These are phyloP conservation scores for Barnettozyma sucrosica DNA, from an alignment of 805 yeast genomes.

Conservation along the genomic window DNA sequence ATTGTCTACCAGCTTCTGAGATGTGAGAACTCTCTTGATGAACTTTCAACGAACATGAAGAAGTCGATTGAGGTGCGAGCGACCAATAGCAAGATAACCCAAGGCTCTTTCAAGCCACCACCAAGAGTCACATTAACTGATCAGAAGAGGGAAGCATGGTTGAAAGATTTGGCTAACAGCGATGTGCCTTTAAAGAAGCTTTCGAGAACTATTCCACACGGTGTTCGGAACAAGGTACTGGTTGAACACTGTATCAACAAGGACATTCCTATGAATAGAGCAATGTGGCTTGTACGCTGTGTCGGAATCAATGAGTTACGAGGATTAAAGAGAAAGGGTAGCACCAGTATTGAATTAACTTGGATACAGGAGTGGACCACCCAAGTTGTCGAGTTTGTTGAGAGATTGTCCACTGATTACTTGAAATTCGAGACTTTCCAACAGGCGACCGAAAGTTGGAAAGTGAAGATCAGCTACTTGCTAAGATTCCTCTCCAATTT, in stretches of 20 bases:
- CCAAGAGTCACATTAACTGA: slow-evolving; percentile 89
- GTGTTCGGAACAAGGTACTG: slow-evolving; percentile 66
- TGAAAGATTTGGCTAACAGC: slow-evolving; percentile 69
- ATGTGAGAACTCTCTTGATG: slow-evolving; percentile 36
- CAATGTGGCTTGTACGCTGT: slow-evolving; percentile 87
- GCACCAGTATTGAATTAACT: slow-evolving; percentile 39
- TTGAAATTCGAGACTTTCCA: slow-evolving; percentile 29
- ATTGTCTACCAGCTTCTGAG: slow-evolving; percentile 33
- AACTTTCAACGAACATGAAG: slow-evolving; percentile 42
- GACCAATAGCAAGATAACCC: slow-evolving; percentile 37
- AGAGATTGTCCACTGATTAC: slow-evolving; percentile 26
- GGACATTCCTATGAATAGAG: slow-evolving; percentile 70
- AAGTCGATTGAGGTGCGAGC: slow-evolving; percentile 44
- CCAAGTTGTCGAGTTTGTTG: slow-evolving; percentile 60
- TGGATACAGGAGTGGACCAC: slow-evolving; percentile 91
- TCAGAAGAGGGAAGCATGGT: slow-evolving; percentile 79
- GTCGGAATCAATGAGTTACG: slow-evolving; percentile 75
- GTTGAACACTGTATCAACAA: slow-evolving; percentile 68
- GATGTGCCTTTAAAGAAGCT: slow-evolving; percentile 59
- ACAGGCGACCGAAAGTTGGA: slow-evolving; percentile 41
- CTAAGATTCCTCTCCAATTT: slow-evolving; percentile 56
- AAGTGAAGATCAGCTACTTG: slow-evolving; percentile 50
- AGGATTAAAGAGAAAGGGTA: slow-evolving; percentile 47
- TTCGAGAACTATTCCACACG: slow-evolving; percentile 84
- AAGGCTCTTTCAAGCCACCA: slow-evolving; percentile 67